Evolutionary conservation across 208 protist species (phyloP).

Genomic region (Crithidia bombi): DNA sequence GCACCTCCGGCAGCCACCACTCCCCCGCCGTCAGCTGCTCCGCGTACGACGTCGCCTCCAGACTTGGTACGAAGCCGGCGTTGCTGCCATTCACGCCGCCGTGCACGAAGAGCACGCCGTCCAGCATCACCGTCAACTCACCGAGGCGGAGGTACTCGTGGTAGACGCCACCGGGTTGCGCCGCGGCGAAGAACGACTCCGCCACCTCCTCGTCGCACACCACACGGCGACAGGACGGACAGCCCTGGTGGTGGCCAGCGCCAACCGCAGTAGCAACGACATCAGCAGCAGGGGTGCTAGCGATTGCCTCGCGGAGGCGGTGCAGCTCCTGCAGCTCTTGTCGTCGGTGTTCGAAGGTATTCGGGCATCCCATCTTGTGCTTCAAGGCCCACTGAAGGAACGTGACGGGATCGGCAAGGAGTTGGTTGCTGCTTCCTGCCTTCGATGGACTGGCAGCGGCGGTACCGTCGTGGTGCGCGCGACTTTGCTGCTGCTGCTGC

Average conservation of each 20-base stretch:
- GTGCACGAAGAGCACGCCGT: constrained; percentile 87
- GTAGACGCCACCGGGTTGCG: constrained; percentile 70
- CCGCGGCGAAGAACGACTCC: constrained; percentile 66
- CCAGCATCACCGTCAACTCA: constrained; percentile 55
- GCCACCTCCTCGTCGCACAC: constrained; percentile 62
- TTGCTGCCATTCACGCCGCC: constrained; percentile 71
- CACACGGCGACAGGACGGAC: not conserved
- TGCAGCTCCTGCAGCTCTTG: constrained; percentile 46
- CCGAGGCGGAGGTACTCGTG: constrained; percentile 73
- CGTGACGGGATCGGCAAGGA: constrained; percentile 33
- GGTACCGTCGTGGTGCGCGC: not conserved
- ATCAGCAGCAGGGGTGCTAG: not conserved
- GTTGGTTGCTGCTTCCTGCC: not conserved
- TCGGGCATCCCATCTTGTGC: constrained; percentile 66
- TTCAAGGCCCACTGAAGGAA: constrained; percentile 74
- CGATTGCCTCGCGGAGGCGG: not conserved
- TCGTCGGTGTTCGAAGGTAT: constrained; percentile 70
- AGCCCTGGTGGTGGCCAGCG: not conserved
- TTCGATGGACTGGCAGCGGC: not conserved
- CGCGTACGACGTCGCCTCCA: constrained; percentile 24
- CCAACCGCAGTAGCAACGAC: not conserved
- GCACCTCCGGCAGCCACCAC: constrained; percentile 36
- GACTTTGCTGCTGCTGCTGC: not conserved
- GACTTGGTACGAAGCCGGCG: constrained; percentile 69
- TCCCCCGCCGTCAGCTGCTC: constrained; percentile 23